Evolutionary conservation across 2,329 filamentous ascomycete species (phyloP).

Genomic region (Curvularia sp.): DNA sequence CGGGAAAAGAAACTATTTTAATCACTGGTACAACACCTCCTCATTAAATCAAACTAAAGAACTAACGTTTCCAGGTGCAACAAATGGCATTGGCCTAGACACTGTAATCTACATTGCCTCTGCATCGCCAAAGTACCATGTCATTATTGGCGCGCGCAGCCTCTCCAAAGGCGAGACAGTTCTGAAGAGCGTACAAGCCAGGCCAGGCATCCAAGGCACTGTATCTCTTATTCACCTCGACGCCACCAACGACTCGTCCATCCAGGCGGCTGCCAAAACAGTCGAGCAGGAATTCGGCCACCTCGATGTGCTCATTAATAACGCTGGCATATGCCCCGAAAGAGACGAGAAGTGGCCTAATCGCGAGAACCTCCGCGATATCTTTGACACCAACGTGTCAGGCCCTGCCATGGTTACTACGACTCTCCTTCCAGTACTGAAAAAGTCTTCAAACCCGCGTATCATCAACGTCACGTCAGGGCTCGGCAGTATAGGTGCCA

Average conservation of each 20-base stretch:
- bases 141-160: constrained; percentile 47
- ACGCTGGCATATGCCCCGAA: constrained; percentile 67
- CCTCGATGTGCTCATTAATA: constrained; percentile 88
- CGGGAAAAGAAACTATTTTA: constrained; percentile 38
- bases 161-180: constrained; percentile 42
- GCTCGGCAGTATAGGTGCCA: constrained; percentile 42
- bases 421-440: constrained; percentile 45
- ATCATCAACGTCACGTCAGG: constrained; percentile 49
- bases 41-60: not conserved
- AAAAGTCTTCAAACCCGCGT: constrained; percentile 36
- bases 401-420: constrained; percentile 45
- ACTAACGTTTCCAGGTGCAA: constrained; percentile 36
- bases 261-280: constrained; percentile 43
- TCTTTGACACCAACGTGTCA: constrained; percentile 50
- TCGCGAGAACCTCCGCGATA: constrained; percentile 29
- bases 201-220: constrained; percentile 36
- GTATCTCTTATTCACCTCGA: constrained; percentile 48
- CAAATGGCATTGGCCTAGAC: constrained; percentile 48
- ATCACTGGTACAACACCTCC: constrained; percentile 29
- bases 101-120: constrained; percentile 39
- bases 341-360: constrained; percentile 14
- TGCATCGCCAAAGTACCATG: constrained; percentile 42
- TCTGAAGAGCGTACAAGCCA: constrained; percentile 37
- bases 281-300: constrained; percentile 36
- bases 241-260: constrained; percentile 44